Evolutionary conservation across 2,329 filamentous ascomycete species (phyloP).

Genomic region (Alternaria sp.): DNA sequence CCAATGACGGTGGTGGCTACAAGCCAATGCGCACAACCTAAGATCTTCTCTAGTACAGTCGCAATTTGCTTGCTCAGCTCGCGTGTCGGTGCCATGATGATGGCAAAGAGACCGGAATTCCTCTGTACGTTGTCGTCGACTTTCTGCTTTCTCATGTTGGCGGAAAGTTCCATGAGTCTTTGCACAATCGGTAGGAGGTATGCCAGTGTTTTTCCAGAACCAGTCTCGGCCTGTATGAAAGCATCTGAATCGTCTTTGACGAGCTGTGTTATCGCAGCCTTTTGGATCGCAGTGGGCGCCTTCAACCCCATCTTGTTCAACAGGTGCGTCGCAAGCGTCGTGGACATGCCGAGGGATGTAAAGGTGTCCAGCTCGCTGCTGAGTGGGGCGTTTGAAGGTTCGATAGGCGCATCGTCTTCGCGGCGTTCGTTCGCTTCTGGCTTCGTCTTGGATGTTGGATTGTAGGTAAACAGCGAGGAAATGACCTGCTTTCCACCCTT

Average conservation of each 20-base stretch:
- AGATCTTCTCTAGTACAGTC: conserved; percentile 81
- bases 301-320: conserved; percentile 87
- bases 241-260: conserved; percentile 85
- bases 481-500: conserved; percentile 71
- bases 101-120: conserved; percentile 89
- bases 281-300: conserved; percentile 93
- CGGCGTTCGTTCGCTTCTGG: conserved; percentile 59
- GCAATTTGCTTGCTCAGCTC: conserved; percentile 96
- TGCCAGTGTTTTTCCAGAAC: conserved; percentile 96
- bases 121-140: conserved; percentile 69
- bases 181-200: conserved; percentile 94
- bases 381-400: conserved; percentile 91
- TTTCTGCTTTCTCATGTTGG: conserved; percentile 55
- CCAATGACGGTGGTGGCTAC: conserved; percentile 86
- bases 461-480: conserved; percentile 92
- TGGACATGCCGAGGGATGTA: conserved; percentile 82
- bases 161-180: conserved; percentile 79
- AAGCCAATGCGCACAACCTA: conserved; percentile 92
- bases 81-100: conserved; percentile 91
- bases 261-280: conserved; percentile 83
- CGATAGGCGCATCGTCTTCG: conserved; percentile 60
- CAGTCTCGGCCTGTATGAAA: conserved; percentile 96
- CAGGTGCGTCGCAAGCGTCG: conserved; percentile 81
- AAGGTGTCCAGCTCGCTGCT: conserved; percentile 86
- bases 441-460: conserved; percentile 75